Evolutionary conservation across 1,284 basidiomycete genomes (phyloP).

Genomic region (Trametes sp.): DNA sequence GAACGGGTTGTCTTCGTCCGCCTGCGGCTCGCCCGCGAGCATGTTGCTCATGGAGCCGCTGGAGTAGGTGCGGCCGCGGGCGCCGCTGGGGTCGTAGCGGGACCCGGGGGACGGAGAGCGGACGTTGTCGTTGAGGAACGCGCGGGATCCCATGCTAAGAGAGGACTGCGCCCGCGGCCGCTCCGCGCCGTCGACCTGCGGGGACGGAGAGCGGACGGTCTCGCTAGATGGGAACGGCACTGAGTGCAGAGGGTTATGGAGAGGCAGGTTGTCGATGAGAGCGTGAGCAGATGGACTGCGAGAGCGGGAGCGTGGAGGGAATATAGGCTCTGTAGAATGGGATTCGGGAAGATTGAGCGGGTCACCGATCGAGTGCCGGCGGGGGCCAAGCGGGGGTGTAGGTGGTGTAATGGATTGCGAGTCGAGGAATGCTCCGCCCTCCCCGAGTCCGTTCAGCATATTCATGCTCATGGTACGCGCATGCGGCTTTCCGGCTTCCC

Average conservation of each 20-base stretch:
- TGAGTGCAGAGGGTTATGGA: slow-evolving; percentile 53
- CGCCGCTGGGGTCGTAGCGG: slow-evolving; percentile 74
- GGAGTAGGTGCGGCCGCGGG: slow-evolving; percentile 66
- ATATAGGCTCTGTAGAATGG: slow-evolving; percentile 26
- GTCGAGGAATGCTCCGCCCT: slow-evolving; percentile 54
- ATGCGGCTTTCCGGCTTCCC: slow-evolving; percentile 36
- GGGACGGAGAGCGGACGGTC: slow-evolving; percentile 61
- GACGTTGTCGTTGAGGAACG: slow-evolving; percentile 50
- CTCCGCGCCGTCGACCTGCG: slow-evolving; percentile 46
- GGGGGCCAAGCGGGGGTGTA: slow-evolving; percentile 38
- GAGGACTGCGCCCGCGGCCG: slow-evolving; percentile 53
- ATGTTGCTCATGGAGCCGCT: slow-evolving; percentile 69
- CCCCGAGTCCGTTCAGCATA: slow-evolving; percentile 59
- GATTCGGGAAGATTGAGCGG: slow-evolving; percentile 56
- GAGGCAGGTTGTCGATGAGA: slow-evolving; percentile 53
- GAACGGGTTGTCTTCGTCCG: slow-evolving; percentile 61
- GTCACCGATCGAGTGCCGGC: slow-evolving; percentile 60
- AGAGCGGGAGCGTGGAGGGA: slow-evolving; percentile 52
- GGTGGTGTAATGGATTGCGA: slow-evolving; percentile 37
- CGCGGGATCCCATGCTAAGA: slow-evolving; percentile 55
- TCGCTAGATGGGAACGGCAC: slow-evolving; percentile 68
- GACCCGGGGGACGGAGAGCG: slow-evolving; percentile 68
- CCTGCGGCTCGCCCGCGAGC: slow-evolving; percentile 49
- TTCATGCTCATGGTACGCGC: slow-evolving; percentile 71
- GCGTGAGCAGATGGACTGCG: slow-evolving; percentile 57